phyloP scores from a whole-genome alignment of 2,329 filamentous ascomycete species.

The Pseudovirgaria hyperparasitica region DNA sequence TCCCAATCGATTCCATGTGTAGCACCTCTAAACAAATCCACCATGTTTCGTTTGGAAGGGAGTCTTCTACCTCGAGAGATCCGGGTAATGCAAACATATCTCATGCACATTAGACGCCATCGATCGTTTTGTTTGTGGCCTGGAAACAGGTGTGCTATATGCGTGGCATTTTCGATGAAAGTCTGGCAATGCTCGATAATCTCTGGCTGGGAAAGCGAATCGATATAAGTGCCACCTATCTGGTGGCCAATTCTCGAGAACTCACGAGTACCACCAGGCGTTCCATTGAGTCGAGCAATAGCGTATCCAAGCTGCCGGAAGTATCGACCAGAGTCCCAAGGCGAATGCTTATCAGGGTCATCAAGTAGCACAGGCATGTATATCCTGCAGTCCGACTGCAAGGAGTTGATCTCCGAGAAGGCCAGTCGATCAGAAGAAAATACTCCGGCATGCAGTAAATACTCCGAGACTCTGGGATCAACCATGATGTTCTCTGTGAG shows the following conservation, averaged over 20 bases:
- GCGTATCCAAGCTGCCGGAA: slow-evolving; percentile 27
- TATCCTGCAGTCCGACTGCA: slow-evolving; percentile 29
- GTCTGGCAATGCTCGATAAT: too few relatives aligned
- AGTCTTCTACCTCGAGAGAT: too few relatives aligned
- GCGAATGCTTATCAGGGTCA: slow-evolving; percentile 28
- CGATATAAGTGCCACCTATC: too few relatives aligned
- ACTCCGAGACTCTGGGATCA: slow-evolving; percentile 21
- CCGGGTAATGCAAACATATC: too few relatives aligned
- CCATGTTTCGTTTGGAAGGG: slow-evolving; percentile 6
- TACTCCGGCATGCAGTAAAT: slow-evolving; percentile 12
- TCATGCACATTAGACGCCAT: too few relatives aligned
- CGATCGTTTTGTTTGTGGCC: too few relatives aligned
- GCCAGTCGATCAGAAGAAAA: slow-evolving; percentile 14
- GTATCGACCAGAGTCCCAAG: slow-evolving; percentile 26
- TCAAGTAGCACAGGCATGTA: slow-evolving; percentile 53
- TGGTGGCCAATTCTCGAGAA: slow-evolving; percentile 5
- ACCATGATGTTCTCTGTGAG: slow-evolving; percentile 32
- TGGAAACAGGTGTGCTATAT: too few relatives aligned
- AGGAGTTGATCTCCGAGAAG: not conserved
- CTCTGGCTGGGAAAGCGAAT: too few relatives aligned
- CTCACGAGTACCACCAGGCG: not conserved
- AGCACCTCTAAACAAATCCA: slow-evolving; percentile 14
- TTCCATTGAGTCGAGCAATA: slow-evolving; percentile 6
- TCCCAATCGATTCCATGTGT: slow-evolving; percentile 22
- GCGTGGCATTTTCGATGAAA: too few relatives aligned